Percentiles rank a stretch among this genome's conserved stretches.
Conservation (phyloP, 805 yeast species). For the Henningerozyma blattae region DNA sequence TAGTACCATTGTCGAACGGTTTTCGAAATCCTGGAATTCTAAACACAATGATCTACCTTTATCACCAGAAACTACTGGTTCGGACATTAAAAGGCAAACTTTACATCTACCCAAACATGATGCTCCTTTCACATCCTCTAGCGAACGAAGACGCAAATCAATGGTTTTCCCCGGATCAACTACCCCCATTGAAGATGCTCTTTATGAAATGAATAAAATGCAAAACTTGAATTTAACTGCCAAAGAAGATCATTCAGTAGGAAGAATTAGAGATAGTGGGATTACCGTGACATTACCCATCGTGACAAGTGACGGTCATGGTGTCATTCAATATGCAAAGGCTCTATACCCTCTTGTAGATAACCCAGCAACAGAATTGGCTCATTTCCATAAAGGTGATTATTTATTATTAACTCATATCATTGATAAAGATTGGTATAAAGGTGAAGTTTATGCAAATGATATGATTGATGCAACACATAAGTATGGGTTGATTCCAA, state of each 20-base stretch:
- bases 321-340: constrained; percentile 21
- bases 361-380: constrained; percentile 19
- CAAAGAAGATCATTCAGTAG: constrained; percentile 8
- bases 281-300: constrained; percentile 22
- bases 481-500: constrained; percentile 17
- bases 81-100: not conserved
- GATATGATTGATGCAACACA: constrained; percentile 11
- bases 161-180: constrained; percentile 16
- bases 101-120: too few species aligned
- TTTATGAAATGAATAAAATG: constrained; percentile 21
- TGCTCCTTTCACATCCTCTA: not conserved
- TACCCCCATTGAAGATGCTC: constrained; percentile 22
- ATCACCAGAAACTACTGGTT: not conserved
- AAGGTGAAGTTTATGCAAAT: constrained; percentile 23
- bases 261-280: constrained; percentile 21
- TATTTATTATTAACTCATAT: constrained; percentile 20
- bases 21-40: not conserved
- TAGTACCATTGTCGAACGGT: not conserved
- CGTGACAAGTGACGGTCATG: constrained; percentile 15
- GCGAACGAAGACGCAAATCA: constrained; percentile 15
- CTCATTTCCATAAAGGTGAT: constrained; percentile 21
- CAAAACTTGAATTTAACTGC: constrained; percentile 11
- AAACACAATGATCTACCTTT: not conserved
- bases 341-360: constrained; percentile 21
- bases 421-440: constrained; percentile 23